phyloP scores from a whole-genome alignment of 805 yeast species.

The Saturnispora kantuleensis region DNA sequence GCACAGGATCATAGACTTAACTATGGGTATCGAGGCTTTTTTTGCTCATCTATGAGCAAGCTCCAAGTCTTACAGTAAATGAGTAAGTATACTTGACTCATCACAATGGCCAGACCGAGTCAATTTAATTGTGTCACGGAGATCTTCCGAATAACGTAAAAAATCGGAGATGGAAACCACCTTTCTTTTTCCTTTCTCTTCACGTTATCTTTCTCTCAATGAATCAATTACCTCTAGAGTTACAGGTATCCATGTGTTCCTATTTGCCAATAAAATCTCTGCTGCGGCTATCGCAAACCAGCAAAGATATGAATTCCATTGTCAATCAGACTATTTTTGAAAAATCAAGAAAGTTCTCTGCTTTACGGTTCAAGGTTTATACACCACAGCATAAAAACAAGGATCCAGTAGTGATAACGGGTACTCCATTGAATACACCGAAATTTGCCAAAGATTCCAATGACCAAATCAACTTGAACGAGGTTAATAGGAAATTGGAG shows the following conservation, averaged over 20 bases:
- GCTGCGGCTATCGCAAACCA: constrained; percentile 6
- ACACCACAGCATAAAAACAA: constrained; percentile 16
- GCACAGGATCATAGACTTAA: too few relatives aligned
- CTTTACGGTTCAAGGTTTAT: constrained; percentile 7
- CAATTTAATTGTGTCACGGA: too few relatives aligned
- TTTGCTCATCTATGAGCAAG: too few relatives aligned
- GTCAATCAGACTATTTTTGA: not conserved
- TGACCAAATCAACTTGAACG: not conserved
- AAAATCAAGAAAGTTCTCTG: not conserved
- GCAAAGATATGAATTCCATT: constrained; percentile 6
- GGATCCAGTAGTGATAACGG: not conserved
- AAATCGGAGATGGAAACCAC: too few relatives aligned
- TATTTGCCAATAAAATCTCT: constrained; percentile 11
- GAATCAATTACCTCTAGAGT: constrained; percentile 15
- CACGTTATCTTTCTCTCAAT: not conserved
- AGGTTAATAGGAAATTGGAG: not conserved
- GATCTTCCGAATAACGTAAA: too few relatives aligned
- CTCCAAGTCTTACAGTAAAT: too few relatives aligned
- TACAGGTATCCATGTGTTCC: constrained; percentile 13
- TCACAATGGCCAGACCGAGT: too few relatives aligned
- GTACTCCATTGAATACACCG: not conserved
- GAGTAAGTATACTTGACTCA: too few relatives aligned
- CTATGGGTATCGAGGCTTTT: too few relatives aligned
- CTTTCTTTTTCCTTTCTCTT: too few relatives aligned
- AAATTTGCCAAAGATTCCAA: too few relatives aligned